Percentiles rank a stretch among this genome's conserved stretches.
These are phyloP conservation scores for Asterochloris sp. DNA, from an alignment of 139 green algal species.

Conservation along the genomic window DNA sequence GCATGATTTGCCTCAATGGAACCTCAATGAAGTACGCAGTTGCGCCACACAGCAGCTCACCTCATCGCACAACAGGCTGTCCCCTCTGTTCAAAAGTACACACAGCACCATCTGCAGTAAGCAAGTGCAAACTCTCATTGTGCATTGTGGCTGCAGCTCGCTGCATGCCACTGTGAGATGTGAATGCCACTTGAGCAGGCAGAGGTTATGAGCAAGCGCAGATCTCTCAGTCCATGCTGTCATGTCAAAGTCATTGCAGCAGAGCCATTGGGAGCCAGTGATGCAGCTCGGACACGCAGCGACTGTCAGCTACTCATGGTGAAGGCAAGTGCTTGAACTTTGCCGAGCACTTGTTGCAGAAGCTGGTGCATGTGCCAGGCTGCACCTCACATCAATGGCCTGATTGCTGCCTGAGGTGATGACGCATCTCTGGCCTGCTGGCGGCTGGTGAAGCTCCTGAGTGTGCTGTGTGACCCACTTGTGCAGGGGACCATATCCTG, in stretches of 20 bases:
- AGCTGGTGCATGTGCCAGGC: neutral
- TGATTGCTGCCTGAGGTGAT: constrained; percentile 47
- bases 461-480: constrained; percentile 29
- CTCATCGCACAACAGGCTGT: constrained; percentile 60
- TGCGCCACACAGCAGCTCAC: constrained; percentile 7
- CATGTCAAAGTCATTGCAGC: neutral
- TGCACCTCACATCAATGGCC: constrained; percentile 30
- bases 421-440: constrained; percentile 25
- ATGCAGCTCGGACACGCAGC: neutral
- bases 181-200: neutral
- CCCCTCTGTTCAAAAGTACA: constrained; percentile 49
- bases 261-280: neutral
- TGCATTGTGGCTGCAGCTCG: neutral
- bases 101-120: constrained; percentile 28
- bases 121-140: neutral
- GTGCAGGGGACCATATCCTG: constrained; percentile 28
- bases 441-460: constrained; percentile 22
- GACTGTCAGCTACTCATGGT: neutral
- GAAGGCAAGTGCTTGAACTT: neutral
- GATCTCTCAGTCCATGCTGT: neutral
- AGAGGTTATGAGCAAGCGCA: neutral
- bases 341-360: neutral
- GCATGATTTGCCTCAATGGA: too few species aligned
- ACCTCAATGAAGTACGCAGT: too few species aligned
- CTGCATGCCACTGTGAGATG: neutral